These are phyloP conservation scores for Stropharia rugosoannulata DNA, from an alignment of 768 basidiomycete genomes.

Conservation along the genomic window DNA sequence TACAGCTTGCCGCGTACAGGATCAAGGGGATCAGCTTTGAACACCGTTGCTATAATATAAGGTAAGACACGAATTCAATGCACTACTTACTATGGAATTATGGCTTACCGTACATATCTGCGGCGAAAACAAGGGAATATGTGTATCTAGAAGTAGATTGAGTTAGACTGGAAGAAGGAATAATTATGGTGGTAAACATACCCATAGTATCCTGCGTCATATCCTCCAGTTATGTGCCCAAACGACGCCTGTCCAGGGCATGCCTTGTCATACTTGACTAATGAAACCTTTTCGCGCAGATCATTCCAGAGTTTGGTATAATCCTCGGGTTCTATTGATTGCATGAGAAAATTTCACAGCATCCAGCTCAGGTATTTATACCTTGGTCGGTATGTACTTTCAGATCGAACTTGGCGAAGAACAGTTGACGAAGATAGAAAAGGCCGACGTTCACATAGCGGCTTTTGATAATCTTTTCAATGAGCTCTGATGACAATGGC, in stretches of 20 bases:
- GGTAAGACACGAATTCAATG: not conserved
- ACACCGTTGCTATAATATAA: constrained; percentile 55
- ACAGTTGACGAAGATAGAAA: constrained; percentile 80
- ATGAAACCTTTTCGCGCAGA: constrained; percentile 65
- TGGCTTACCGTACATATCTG: constrained; percentile 53
- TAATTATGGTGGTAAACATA: constrained; percentile 13
- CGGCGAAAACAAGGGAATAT: constrained; percentile 67
- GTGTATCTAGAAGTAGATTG: constrained; percentile 42
- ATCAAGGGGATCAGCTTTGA: constrained; percentile 76
- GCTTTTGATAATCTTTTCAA: constrained; percentile 78
- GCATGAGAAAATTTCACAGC: constrained; percentile 1
- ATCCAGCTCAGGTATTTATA: constrained; percentile 17
- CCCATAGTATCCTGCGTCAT: constrained; percentile 71
- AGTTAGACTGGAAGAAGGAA: not conserved
- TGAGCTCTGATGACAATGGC: constrained; percentile 68
- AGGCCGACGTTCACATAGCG: constrained; percentile 83
- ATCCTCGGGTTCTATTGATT: constrained; percentile 52
- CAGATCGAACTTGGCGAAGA: constrained; percentile 80
- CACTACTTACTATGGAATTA: not conserved
- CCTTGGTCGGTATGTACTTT: constrained; percentile 73
- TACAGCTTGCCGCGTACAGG: constrained; percentile 66
- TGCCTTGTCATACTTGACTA: constrained; percentile 60
- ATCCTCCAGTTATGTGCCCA: constrained; percentile 76
- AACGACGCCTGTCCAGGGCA: constrained; percentile 75
- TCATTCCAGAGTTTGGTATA: constrained; percentile 81